Conservation (phyloP, 2,329 filamentous ascomycete species). For the Cercospora sp. region DNA sequence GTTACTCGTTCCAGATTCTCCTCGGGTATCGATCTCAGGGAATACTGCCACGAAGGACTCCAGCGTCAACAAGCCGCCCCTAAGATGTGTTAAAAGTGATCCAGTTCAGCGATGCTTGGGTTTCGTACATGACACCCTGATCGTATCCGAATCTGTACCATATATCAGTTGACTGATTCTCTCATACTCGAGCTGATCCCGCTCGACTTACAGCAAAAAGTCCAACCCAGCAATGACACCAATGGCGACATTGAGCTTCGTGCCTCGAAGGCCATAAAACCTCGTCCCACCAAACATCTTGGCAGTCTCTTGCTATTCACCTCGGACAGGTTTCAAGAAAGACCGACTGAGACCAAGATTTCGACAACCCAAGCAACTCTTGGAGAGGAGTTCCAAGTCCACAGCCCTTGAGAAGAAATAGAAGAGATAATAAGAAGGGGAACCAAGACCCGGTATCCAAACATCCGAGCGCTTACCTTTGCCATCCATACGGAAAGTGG, state of each 20-base stretch:
- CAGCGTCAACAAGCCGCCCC: slow-evolving; percentile 47
- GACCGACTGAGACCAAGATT: neutral
- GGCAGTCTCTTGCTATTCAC: neutral
- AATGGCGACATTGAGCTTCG: slow-evolving; percentile 45
- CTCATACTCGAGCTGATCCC: neutral
- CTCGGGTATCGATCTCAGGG: slow-evolving; percentile 41
- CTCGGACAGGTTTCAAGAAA: neutral
- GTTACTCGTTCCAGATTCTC: slow-evolving; percentile 16
- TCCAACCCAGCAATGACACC: slow-evolving; percentile 48
- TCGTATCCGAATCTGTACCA: slow-evolving; percentile 15
- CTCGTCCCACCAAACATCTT: slow-evolving; percentile 18
- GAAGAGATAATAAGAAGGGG: neutral
- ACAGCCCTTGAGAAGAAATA: neutral
- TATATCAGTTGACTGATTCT: neutral
- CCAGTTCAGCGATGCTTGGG: neutral
- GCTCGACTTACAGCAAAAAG: slow-evolving; percentile 25
- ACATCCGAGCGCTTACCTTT: slow-evolving; percentile 12
- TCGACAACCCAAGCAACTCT: neutral
- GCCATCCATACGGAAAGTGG: slow-evolving; percentile 15
- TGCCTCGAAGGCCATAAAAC: slow-evolving; percentile 46
- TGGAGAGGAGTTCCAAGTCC: neutral
- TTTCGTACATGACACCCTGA: slow-evolving; percentile 40
- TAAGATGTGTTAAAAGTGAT: neutral
- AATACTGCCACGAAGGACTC: slow-evolving; percentile 45
- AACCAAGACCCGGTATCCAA: neutral